These are phyloP conservation scores for Ogataea glucozyma DNA, from an alignment of 805 yeast genomes.

Conservation along the genomic window DNA sequence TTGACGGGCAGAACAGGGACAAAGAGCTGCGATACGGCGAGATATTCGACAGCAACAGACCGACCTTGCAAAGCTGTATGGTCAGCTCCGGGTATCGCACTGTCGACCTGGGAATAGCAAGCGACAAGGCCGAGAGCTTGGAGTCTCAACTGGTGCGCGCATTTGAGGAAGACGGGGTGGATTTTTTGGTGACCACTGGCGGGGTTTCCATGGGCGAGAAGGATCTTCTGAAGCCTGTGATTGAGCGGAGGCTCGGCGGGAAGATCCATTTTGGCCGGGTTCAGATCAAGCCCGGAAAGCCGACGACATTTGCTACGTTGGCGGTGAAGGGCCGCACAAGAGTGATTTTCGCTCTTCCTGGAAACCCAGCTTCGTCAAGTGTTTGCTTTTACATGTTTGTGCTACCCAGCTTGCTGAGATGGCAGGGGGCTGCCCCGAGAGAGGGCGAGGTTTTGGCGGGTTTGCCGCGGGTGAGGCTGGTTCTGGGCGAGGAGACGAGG, in stretches of 20 bases:
- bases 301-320: conserved; percentile 57
- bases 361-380: conserved; percentile 56
- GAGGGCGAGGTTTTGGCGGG: conserved; percentile 23
- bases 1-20: conserved; percentile 23
- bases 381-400: conserved; percentile 51
- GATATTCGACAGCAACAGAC: conserved; percentile 52
- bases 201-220: conserved; percentile 63
- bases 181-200: conserved; percentile 51
- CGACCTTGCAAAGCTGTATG: conserved; percentile 42
- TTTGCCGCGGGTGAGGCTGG: conserved; percentile 38
- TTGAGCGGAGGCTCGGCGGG: conserved; percentile 44
- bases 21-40: conserved; percentile 39
- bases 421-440: conserved; percentile 33
- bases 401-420: conserved; percentile 42
- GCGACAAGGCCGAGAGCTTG: conserved; percentile 39
- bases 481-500: conserved; percentile 32
- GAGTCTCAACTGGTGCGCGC: conserved; percentile 28
- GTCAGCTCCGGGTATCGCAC: conserved; percentile 39
- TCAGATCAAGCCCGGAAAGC: conserved; percentile 62
- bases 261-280: conserved; percentile 54
- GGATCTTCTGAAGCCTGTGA: conserved; percentile 51
- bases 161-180: conserved; percentile 33
- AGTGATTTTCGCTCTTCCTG: conserved; percentile 52
- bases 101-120: conserved; percentile 52
- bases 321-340: conserved; percentile 24